Evolutionary conservation across 176 grass and related monocot species (phyloP).

Genomic region (Pharus latifolius): DNA sequence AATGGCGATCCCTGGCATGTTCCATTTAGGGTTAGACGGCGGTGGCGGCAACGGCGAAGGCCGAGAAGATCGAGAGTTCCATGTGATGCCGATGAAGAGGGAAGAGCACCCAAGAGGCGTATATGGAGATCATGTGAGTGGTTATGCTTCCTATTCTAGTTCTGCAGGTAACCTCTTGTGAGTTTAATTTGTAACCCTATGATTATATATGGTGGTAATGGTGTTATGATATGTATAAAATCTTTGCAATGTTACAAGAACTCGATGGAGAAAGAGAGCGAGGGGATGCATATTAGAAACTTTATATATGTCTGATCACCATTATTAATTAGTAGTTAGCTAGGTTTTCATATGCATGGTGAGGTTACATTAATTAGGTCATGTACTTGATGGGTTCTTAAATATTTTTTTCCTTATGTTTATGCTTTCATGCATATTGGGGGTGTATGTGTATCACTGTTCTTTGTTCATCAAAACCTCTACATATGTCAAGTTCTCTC

Average conservation of each 20-base stretch:
- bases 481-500: background rate
- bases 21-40: slow-evolving; percentile 12
- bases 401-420: background rate
- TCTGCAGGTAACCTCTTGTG: slow-evolving; percentile 14
- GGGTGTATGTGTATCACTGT: background rate
- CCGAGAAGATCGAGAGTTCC: background rate
- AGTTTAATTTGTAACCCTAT: background rate
- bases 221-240: background rate
- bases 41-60: background rate
- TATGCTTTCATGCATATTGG: background rate
- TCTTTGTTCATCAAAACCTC: background rate
- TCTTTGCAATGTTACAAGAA: background rate
- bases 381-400: no score
- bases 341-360: background rate
- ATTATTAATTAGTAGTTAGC: background rate
- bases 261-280: background rate
- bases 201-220: background rate
- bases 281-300: background rate
- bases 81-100: background rate
- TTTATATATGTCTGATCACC: background rate
- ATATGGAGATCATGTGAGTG: background rate
- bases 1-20: slow-evolving; percentile 7
- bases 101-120: slow-evolving; percentile 8
- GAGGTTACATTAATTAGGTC: no score
- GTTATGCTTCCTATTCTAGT: background rate